Evolutionary conservation across 2,329 filamentous ascomycete species (phyloP), one percentile per base, ranked within the genome.

Genomic region (Claviceps spartinae): DNA sequence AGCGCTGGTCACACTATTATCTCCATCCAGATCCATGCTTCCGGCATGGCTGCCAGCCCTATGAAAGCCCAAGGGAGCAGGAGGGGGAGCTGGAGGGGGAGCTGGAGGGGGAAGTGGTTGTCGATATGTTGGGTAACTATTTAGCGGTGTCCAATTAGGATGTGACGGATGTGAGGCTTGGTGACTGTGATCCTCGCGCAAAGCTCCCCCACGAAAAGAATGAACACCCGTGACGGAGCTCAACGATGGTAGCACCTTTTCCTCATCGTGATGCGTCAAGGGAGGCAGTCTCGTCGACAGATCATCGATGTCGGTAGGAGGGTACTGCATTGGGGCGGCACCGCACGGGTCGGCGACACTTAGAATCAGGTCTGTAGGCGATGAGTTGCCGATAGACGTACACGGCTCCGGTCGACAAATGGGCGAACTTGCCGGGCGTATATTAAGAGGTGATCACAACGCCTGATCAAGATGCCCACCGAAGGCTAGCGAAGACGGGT

Each of bases 11-110:
- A 67, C 67, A 54, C 69, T 70, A 55, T 64, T 70, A 51, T 61
- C 59, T 18, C 53, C 48, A 51, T 79, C 76, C 42, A 72, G 55
- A 47, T 78, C 75, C 72, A 75, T 75, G 54, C 66, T 65, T 55
- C 30, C 45, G 41, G 69, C 65, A 4, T 75, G 72, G 34, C 73
- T 72, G 40, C 75, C 72, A 22, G 65, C 64, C 30, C 66, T 59
- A 52, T 73, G 67, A 1, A 63, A 49, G 34, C 37, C 44, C n/a
- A 45, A 20, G 1, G 47, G 59, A 57, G 20, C 54, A 51, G 20
- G 54, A 51, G 54, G 54, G 6, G 62, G 30, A 4, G 9, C 9
- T 34, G 20, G 54, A 51, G 54, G 54, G 6, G 62, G 30, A 4
- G 9, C 9, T 34, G 47, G 59, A 57, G 20, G 54, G 50, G 20